Evolutionary conservation across 371 early-diverging fungal species (phyloP), one percentile per base, ranked within the genome.

Genomic region (Apophysomyces variabilis): DNA sequence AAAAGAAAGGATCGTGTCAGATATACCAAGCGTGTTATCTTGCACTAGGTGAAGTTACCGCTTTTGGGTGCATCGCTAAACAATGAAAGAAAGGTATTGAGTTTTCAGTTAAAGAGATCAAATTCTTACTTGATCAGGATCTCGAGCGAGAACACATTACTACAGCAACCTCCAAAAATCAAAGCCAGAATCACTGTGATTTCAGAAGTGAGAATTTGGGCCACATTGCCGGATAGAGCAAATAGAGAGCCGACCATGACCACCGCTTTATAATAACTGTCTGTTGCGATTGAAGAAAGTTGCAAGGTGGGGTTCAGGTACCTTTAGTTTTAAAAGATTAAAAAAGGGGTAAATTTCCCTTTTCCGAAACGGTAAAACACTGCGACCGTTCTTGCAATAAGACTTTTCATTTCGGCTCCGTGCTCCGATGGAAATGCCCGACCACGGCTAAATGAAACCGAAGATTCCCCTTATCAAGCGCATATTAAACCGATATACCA

Each of bases 151-250:
- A 90, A 91, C 14, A 94, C 94, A 68, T 95, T 95, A 54, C 93
- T 89, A 69, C 96, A 96, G 71, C 96, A 96, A 1, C 96, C 95
- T 38, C 94, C 94, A 74, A 95, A 93, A 65, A 96, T 91, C 58
- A 93, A 76, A 5, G 83, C 75, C 7, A 86, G 66, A 39, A 91
- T 88, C 16, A 86, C 45, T 3, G 78, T 73, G 32, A 81, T 54
- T 38, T 81, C 82, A 18, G 78, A 76, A 9, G 75, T 70, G 21
- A 76, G 21, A 18, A 80, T 57, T 16, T 66, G 72, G 60, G 60
- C 60, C 18, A 38, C 9, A 16, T 21, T 7, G 21, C 54, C 54
- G 11, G 54, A 16, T 7, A 50, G 21, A 18, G 54, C 16, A 26
- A 26, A 21, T 26, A 11, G 4, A 18, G 54, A 50, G 54, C 54